Evolutionary conservation across 106 monocot genomes (phyloP), one percentile per base, ranked within the genome.

Genomic region (Triglochin maritima): DNA sequence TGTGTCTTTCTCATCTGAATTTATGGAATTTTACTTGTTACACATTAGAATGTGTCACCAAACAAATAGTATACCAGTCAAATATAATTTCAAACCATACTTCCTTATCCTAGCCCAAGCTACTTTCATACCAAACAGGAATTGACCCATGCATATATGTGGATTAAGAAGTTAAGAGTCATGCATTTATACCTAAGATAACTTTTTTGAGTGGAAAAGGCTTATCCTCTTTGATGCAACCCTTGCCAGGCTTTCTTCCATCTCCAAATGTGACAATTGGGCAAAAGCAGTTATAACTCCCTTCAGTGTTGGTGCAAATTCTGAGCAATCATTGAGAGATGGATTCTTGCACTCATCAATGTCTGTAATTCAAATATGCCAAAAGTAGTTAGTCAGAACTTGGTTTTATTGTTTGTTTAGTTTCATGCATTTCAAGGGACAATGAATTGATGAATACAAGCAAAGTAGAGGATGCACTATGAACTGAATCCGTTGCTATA

Each of bases 341-440:
- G 77, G 56, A 65, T 78, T 66, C 64, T 47, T 65, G 47, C 88
- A 88, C 59, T 88, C 88, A 60, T 88, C 50, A 10, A 84, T 69
- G 61, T 88, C 88, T 88, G 63, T 2, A 29, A 29, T 29, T 29
- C 29, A 29, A 0, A 29, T 29, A 29, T 29, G 29, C 29, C 29
- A 1, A 29, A 29, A 29, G 29, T 29, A 29, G 29, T 29, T 29
- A 29, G 29, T 29, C 29, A 29, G 29, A 29, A 29, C 0, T 29
- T 29, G 1, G 29, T 29, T 29, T 29, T 0, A 29, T 29, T 29
- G 29, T 29, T 29, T 29, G 29, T 29, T 29, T 29, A 29, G 29
- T 29, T 29, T 29, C 29, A 29, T 29, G 29, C 29, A 29, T 29
- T 29, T 29, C 29, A 29, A 29, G 29, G 29, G 29, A 29, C 29